These are phyloP conservation scores for Powellomyces hirtus DNA, from an alignment of 192 early-diverging fungal species.

Conservation along the genomic window DNA sequence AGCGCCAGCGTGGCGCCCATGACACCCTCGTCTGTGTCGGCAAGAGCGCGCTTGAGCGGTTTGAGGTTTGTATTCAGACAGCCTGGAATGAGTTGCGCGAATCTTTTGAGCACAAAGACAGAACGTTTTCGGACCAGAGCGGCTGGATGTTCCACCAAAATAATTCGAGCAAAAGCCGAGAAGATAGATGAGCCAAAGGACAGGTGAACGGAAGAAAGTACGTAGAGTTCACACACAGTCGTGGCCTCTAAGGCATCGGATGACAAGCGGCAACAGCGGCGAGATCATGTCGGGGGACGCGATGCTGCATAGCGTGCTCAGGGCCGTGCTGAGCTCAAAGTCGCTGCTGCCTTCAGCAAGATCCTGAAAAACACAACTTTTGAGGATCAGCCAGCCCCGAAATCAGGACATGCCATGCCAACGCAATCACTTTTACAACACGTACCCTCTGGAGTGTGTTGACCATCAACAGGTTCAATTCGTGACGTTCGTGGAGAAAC, in stretches of 20 bases:
- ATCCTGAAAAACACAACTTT: no score
- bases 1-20: conserved; percentile 4
- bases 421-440: no score
- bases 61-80: not conserved
- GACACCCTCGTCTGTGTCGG: conserved; percentile 1
- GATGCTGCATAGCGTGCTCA: not conserved
- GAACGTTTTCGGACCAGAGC: not conserved
- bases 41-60: conserved; percentile 1
- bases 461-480: not conserved
- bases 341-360: not conserved
- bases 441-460: conserved; percentile 3
- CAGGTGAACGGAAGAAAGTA: not conserved
- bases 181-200: no score
- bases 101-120: not conserved
- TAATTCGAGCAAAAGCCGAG: no score
- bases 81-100: not conserved
- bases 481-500: not conserved
- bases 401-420: no score
- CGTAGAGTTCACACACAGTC: not conserved
- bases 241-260: not conserved
- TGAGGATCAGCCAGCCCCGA: no score
- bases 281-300: conserved; percentile 1
- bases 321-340: not conserved
- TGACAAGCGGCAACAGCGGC: not conserved
- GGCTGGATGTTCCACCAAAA: no score